A percentile compares a stretch with the other conserved stretches of the same genome.
phyloP scores from a whole-genome alignment of 305 asterid species.

The Plantago lanceolata region DNA sequence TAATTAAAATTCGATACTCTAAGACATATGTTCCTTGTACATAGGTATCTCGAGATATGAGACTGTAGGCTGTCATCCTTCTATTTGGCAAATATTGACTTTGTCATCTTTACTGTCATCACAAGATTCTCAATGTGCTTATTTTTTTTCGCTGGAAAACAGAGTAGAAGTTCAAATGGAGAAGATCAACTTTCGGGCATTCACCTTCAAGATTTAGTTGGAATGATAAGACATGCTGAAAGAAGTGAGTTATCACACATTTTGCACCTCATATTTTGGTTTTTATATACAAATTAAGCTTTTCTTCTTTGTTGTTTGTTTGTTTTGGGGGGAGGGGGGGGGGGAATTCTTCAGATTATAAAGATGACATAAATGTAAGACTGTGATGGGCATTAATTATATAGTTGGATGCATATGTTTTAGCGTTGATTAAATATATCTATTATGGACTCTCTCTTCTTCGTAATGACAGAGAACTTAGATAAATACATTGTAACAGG shows the following conservation, averaged over 20 bases:
- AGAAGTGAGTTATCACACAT: constrained; percentile 44
- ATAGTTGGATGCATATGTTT: constrained; percentile 7
- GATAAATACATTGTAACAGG: constrained; percentile 1
- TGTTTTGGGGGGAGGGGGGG: not conserved
- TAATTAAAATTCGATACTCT: not conserved
- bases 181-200: constrained; percentile 44
- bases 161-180: constrained; percentile 51
- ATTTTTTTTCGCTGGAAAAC: constrained; percentile 36
- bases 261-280: not conserved
- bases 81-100: constrained; percentile 5
- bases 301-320: not conserved
- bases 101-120: constrained; percentile 15
- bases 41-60: constrained; percentile 3
- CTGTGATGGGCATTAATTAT: not conserved
- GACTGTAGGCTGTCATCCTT: constrained; percentile 8
- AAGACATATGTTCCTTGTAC: not conserved
- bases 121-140: constrained; percentile 25
- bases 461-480: constrained; percentile 1
- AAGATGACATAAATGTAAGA: not conserved
- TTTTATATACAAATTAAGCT: not conserved
- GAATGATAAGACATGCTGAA: constrained; percentile 87
- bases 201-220: constrained; percentile 62
- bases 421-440: not conserved
- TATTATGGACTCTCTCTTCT: constrained; percentile 8
- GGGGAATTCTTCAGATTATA: not conserved